Evolutionary conservation across 1,284 basidiomycete genomes (phyloP), one percentile per base, ranked within the genome.

Genomic region (Cutaneotrichosporon spelunceum): DNA sequence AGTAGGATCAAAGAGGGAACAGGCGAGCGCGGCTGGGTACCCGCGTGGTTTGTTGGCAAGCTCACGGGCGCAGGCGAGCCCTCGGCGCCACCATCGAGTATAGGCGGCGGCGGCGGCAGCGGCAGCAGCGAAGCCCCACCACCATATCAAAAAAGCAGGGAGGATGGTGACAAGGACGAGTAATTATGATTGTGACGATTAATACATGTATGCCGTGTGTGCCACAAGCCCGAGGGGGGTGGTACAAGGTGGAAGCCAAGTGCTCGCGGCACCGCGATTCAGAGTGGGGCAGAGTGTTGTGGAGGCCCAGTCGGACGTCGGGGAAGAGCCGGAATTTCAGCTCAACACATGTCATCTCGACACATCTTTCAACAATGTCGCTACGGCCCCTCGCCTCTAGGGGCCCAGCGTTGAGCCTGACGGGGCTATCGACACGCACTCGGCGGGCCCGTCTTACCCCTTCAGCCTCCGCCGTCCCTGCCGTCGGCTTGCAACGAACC

Each of bases 21-120:
- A 27, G 92, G 92, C 57, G 88, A 91, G 75, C 85, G 92, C 63
- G 92, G 92, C 44, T 95, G 92, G 92, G 90, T 93, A 29, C 91
- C 91, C 9, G 77, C 78, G 5, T 81, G 80, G 78, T 78, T 77
- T 59, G 71, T 79, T 36, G 76, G 77, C 59, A 78, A 78, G 64
- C 33, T 65, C 13, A 47, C 53, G 4, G 39, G 39, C 39, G 39
- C 19, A 21, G n/a, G 44, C 24, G 44, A 48, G 10, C 11, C 36
- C 8, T 11, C 27, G 11, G 34, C 52, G 24, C 52, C 52, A 24
- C 14, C 36, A 10, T 34, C 52, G 39, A 29, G 27, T 19, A 19
- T 19, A 44, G 16, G 44, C 47, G 27, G 10, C 24, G 21, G 33
- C 34, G 33, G 33, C 52, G 16, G 44, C 47, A n/a, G 10, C 24